These are phyloP conservation scores for Aethionema arabicum DNA, from an alignment of 345 rosid genomes.

Conservation along the genomic window DNA sequence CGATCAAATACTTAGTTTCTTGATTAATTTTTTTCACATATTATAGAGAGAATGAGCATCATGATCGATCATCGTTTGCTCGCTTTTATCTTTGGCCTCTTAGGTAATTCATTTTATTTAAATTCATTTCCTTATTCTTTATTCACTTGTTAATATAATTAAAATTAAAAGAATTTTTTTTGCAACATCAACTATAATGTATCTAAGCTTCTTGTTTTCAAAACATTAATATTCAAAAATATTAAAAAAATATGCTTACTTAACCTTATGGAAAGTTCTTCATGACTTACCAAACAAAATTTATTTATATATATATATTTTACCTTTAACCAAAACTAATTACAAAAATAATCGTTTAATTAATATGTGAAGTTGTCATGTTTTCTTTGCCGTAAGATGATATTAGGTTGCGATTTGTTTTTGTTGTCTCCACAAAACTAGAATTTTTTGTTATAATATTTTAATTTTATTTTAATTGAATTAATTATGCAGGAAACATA, in stretches of 20 bases:
- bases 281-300: constrained; percentile 22
- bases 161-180: neutral
- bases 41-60: constrained; percentile 38
- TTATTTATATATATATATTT: neutral
- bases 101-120: constrained; percentile 49
- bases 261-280: constrained; percentile 12
- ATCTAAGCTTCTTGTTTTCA: constrained; percentile 8
- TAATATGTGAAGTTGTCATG: constrained; percentile 28
- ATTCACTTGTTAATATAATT: constrained; percentile 5
- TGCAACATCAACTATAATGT: constrained; percentile 23
- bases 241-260: neutral
- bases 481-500: constrained; percentile 54
- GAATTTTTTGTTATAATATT: constrained; percentile 10
- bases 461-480: neutral
- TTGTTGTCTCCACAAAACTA: constrained; percentile 11
- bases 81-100: constrained; percentile 60
- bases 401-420: neutral
- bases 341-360: constrained; percentile 13
- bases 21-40: neutral
- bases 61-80: constrained; percentile 35
- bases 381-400: constrained; percentile 30
- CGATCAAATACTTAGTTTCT: constrained; percentile 18
- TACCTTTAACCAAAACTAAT: neutral
- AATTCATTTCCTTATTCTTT: neutral
- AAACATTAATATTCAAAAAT: neutral